Evolutionary conservation across 768 basidiomycete species (phyloP).

Genomic region (Pleurotus eryngii): DNA sequence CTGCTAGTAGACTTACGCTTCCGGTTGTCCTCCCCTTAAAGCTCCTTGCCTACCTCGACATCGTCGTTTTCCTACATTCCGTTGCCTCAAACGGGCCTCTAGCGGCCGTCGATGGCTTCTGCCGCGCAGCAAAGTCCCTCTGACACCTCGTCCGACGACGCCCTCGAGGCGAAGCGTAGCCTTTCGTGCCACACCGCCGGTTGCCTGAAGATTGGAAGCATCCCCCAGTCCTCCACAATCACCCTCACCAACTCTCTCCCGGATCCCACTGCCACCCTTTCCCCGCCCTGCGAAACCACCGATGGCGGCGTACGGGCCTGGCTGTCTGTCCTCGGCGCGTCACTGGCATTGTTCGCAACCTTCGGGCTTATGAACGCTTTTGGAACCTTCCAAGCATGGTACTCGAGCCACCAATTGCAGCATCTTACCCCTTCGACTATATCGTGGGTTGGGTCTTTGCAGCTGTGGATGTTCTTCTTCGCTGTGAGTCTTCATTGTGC

Average conservation of each 20-base stretch:
- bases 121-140: background rate
- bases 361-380: conserved; percentile 74
- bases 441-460: conserved; percentile 70
- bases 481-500: conserved; percentile 40
- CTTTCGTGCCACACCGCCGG: background rate
- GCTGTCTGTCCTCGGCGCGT: conserved; percentile 61
- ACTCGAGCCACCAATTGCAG: conserved; percentile 54
- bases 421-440: conserved; percentile 50
- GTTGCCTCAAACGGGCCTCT: background rate
- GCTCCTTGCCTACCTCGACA: background rate
- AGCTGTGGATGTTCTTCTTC: conserved; percentile 68
- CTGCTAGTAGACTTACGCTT: background rate
- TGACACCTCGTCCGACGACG: background rate
- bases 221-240: background rate
- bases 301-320: conserved; percentile 33
- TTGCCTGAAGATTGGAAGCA: background rate
- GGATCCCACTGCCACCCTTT: background rate
- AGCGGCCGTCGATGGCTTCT: background rate
- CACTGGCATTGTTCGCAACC: conserved; percentile 62
- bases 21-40: background rate
- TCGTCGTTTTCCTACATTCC: background rate
- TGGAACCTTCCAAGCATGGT: conserved; percentile 71
- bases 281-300: conserved; percentile 1
- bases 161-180: background rate
- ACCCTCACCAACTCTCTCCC: background rate